Conservation (phyloP, 1,284 basidiomycete genomes). For the Tilletia walkeri region DNA sequence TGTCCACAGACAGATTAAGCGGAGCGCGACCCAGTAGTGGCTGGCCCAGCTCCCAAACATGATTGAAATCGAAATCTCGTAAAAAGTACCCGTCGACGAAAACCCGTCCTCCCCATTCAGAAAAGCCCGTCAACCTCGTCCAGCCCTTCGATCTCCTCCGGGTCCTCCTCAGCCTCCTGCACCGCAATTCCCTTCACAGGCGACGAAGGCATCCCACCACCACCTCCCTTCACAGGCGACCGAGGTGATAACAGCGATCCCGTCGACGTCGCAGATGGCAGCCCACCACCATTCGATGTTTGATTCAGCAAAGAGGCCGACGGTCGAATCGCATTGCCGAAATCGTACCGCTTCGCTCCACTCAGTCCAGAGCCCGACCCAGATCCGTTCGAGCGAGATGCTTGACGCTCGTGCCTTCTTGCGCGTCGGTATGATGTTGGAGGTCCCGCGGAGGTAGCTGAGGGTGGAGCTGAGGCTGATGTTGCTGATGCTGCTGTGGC, state of each 20-base stretch:
- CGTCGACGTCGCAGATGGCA: neutral
- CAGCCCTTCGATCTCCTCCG: constrained; percentile 12
- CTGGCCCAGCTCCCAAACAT: too few relatives aligned
- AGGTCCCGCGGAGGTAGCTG: neutral
- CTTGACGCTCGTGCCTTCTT: constrained; percentile 3
- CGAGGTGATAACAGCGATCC: neutral
- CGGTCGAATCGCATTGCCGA: neutral
- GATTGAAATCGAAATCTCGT: too few relatives aligned
- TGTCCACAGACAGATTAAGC: too few relatives aligned
- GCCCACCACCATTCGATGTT: neutral
- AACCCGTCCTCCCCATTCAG: neutral
- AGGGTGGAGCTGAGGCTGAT: too few relatives aligned
- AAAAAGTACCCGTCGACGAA: too few relatives aligned
- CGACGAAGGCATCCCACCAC: neutral
- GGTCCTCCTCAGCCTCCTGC: neutral
- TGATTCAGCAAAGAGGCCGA: too few relatives aligned
- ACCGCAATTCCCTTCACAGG: neutral
- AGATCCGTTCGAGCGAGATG: constrained; percentile 5
- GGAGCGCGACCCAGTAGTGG: too few relatives aligned
- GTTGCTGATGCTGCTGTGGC: too few relatives aligned
- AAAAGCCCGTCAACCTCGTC: constrained; percentile 15
- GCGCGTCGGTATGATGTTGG: constrained; percentile 4
- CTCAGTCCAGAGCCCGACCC: constrained; percentile 6
- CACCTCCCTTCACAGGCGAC: too few relatives aligned
- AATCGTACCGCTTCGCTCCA: constrained; percentile 15